These are phyloP conservation scores for Panicum virgatum DNA, from an alignment of 202 grass and related monocot species.

Conservation along the genomic window DNA sequence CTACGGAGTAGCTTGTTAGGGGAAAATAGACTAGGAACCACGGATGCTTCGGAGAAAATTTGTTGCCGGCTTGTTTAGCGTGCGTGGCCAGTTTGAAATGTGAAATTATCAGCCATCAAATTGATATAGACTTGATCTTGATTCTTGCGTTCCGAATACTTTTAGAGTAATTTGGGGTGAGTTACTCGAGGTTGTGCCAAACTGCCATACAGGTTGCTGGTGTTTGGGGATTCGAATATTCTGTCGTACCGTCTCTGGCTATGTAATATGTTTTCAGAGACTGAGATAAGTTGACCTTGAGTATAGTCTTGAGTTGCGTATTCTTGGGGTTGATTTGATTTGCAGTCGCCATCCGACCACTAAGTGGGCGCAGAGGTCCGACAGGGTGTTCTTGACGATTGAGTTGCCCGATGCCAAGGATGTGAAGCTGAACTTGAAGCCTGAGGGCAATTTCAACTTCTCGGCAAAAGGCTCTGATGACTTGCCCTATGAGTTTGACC, in stretches of 20 bases:
- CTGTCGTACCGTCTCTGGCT: neutral
- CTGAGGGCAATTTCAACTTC: conserved; percentile 77
- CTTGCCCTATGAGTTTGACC: conserved; percentile 65
- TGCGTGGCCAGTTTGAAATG: neutral
- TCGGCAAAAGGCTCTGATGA: conserved; percentile 62
- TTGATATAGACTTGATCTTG: neutral
- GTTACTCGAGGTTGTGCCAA: neutral
- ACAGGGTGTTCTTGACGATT: conserved; percentile 74
- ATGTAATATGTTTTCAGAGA: neutral
- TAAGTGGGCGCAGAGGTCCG: conserved; percentile 83
- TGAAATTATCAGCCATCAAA: neutral
- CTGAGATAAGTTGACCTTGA: neutral
- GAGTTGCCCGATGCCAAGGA: conserved; percentile 89
- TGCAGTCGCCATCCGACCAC: conserved; percentile 81
- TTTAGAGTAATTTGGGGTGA: neutral
- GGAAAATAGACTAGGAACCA: neutral
- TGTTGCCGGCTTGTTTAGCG: neutral
- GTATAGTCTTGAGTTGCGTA: neutral
- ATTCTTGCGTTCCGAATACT: neutral
- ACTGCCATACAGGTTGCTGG: neutral
- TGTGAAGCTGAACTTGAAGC: conserved; percentile 82
- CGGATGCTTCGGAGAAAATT: neutral
- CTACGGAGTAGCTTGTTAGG: neutral
- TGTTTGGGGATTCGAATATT: neutral
- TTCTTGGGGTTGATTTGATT: conserved; percentile 3